Base-by-base conservation (phyloP, 495 filamentous ascomycete species). In the Neurospora sp. region DNA sequence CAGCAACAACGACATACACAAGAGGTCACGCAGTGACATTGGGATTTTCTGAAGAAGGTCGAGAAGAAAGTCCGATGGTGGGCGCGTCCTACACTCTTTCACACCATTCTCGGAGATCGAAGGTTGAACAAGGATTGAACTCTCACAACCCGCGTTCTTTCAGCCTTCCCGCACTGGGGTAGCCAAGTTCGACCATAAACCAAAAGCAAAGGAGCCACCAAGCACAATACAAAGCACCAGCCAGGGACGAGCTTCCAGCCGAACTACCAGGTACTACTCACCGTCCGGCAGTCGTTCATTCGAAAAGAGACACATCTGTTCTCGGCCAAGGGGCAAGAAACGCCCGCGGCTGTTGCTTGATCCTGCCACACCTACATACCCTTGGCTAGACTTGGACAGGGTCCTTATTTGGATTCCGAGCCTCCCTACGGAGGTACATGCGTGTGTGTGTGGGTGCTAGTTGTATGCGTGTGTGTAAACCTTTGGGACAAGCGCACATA, bases 161-260 rank as follows among this genome's bases (percentile, higher is more conserved):
- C 79, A 81, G 79, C 79, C 78, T 75, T 79, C 73, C 74, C 76
- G 76, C 79, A 74, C 79, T 81, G 79, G 75, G 66, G 71, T 73
- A 54, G 31, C 8, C 70, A 20, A 38, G 70, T 76, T 69, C 72
- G 72, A 74, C 76, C 72, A 76, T 75, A 73, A 73, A 71, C 70
- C 71, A 73, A 35, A 75, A 77, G 73, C 72, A 77, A 75, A 75
- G 71, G 42, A 72, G 39, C 41, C 76, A 44, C 70, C 72, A 48
- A 69, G 54, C 54, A 66, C 54, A 72, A 69, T 46, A 77, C 73
- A 75, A 73, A 79, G 71, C 69, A 27, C 69, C 12, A 69, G 54
- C 59, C 69, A 74, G 42, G 73, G 54, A 74, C 74, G 39, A 75
- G 71, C 46, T 39, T 10, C 72, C 71, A 74, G 72, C 12, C 27